These are phyloP conservation scores for Hordeum marinum DNA, from an alignment of 176 grass and related monocot species.

Conservation along the genomic window DNA sequence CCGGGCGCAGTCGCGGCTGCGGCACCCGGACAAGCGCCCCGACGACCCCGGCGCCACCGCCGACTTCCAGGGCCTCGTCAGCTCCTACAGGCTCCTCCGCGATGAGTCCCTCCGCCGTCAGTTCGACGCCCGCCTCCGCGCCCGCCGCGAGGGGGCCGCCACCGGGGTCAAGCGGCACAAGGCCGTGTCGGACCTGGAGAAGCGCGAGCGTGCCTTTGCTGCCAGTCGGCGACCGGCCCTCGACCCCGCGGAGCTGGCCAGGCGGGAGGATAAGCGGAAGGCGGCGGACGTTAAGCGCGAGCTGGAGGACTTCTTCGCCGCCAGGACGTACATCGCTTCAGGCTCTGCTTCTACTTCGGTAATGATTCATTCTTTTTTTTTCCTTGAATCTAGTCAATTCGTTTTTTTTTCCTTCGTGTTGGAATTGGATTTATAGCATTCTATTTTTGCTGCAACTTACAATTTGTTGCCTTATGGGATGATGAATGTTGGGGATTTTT, in stretches of 20 bases:
- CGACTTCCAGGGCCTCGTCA: slow-evolving; percentile 66
- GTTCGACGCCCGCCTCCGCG: slow-evolving; percentile 57
- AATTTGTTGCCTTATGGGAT: background rate
- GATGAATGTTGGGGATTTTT: background rate
- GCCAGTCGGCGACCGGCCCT: background rate
- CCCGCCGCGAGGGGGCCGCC: slow-evolving; percentile 35
- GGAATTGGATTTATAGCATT: no score
- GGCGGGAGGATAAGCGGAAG: slow-evolving; percentile 27
- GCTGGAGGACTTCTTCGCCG: slow-evolving; percentile 38
- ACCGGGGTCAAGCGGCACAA: slow-evolving; percentile 54
- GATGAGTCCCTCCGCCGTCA: slow-evolving; percentile 56
- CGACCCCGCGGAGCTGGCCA: slow-evolving; percentile 19
- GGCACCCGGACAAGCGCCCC: slow-evolving; percentile 78
- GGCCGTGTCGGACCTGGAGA: slow-evolving; percentile 60
- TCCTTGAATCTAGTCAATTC: background rate
- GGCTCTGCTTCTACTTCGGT: slow-evolving; percentile 38
- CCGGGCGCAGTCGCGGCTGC: slow-evolving; percentile 46
- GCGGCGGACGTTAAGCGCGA: slow-evolving; percentile 52
- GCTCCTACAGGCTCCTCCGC: slow-evolving; percentile 60
- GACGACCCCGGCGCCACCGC: slow-evolving; percentile 76
- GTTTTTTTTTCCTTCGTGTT: background rate
- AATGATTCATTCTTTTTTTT: background rate
- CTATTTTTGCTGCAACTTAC: background rate
- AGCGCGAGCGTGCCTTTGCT: slow-evolving; percentile 56
- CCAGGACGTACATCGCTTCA: background rate